A percentile compares a stretch with the other conserved stretches of the same genome.
Evolutionary conservation across 805 yeast genomes (phyloP).

Genomic region (Alloascoidea africana): DNA sequence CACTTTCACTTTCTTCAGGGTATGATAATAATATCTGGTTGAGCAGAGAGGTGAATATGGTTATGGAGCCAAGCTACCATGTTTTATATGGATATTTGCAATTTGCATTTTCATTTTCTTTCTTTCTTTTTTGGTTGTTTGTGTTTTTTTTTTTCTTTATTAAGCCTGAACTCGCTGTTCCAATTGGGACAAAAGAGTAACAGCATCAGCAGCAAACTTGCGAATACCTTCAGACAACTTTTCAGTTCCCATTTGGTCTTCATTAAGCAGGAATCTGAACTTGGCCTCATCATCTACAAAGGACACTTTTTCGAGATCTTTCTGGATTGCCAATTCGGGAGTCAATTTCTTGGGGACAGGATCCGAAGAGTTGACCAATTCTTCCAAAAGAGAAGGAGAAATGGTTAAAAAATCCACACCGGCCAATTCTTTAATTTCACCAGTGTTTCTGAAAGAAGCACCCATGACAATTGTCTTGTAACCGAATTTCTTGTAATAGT

Average conservation of each 20-base stretch:
- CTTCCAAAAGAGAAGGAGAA: conserved; percentile 84
- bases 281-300: conserved; percentile 74
- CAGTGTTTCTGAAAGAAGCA: conserved; percentile 96
- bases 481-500: conserved; percentile 95
- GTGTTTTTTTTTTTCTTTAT: conserved; percentile 3
- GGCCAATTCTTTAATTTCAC: conserved; percentile 91
- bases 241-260: conserved; percentile 97
- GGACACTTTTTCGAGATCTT: conserved; percentile 54
- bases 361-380: conserved; percentile 63
- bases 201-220: conserved; percentile 88
- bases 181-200: conserved; percentile 55
- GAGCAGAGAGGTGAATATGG: too few species aligned
- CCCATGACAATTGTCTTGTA: conserved; percentile 99
- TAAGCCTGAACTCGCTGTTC: conserved; percentile 37
- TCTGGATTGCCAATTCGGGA: conserved; percentile 39
- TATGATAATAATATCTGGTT: too few species aligned
- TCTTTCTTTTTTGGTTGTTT: too few species aligned
- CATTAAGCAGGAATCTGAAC: conserved; percentile 85
- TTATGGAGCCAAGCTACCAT: too few species aligned
- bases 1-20: too few species aligned
- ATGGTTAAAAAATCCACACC: conserved; percentile 96
- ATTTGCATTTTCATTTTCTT: too few species aligned
- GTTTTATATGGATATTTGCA: too few species aligned
- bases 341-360: conserved; percentile 73
- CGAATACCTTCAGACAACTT: conserved; percentile 97